phyloP scores from a whole-genome alignment of 106 monocot species.

The Acorus calamus region DNA sequence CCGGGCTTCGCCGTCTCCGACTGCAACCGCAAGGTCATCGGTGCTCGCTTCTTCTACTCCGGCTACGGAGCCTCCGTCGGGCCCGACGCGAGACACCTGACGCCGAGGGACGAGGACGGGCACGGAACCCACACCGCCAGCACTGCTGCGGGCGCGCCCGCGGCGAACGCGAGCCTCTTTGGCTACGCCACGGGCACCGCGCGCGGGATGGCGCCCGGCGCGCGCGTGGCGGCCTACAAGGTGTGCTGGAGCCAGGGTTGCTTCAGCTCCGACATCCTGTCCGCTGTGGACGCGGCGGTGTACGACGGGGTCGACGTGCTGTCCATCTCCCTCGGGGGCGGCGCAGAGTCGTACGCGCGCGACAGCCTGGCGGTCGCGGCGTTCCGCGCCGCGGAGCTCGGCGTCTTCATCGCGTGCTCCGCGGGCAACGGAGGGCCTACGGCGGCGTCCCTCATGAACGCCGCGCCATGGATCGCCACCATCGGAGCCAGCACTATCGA shows the following conservation, averaged over 20 bases:
- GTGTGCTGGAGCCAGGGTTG: constrained; percentile 88
- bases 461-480: constrained; percentile 77
- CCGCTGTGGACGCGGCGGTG: constrained; percentile 71
- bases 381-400: constrained; percentile 80
- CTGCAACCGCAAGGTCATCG: constrained; percentile 55
- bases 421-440: constrained; percentile 85
- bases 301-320: constrained; percentile 80
- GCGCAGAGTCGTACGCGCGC: constrained; percentile 54
- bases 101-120: constrained; percentile 78
- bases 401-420: constrained; percentile 79
- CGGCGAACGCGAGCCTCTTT: constrained; percentile 44
- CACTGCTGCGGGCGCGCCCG: constrained; percentile 58
- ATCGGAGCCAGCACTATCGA: constrained; percentile 87
- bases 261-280: constrained; percentile 80
- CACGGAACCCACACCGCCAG: constrained; percentile 95
- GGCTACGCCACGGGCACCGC: constrained; percentile 72
- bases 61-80: constrained; percentile 77
- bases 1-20: neutral
- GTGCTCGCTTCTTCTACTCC: constrained; percentile 64
- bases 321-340: constrained; percentile 89
- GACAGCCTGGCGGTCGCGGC: constrained; percentile 66
- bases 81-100: constrained; percentile 41
- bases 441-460: constrained; percentile 64
- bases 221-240: constrained; percentile 76
- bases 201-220: constrained; percentile 72